phyloP scores from a whole-genome alignment of 257 asterid genomes.

The Coffea eugenioides region DNA sequence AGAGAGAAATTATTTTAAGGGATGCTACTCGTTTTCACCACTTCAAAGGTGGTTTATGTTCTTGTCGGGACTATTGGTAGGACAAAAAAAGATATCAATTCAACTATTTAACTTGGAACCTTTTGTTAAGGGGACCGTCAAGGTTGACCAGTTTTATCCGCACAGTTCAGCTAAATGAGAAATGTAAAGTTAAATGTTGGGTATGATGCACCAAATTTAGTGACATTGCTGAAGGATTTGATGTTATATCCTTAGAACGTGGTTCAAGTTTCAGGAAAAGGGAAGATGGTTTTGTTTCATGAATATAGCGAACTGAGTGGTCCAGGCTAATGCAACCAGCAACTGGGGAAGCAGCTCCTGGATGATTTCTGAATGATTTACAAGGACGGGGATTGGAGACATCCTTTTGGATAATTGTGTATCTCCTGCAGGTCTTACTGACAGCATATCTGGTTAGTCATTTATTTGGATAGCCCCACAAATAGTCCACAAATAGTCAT shows the following conservation, averaged over 20 bases:
- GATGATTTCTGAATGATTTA: background rate
- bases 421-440: background rate
- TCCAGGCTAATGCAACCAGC: background rate
- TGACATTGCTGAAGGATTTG: background rate
- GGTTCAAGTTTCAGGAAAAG: background rate
- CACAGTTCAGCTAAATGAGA: background rate
- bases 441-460: background rate
- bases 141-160: background rate
- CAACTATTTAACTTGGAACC: background rate
- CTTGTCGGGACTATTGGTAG: slow-evolving; percentile 80
- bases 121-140: background rate
- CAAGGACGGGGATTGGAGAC: background rate
- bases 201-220: background rate
- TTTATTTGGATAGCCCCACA: background rate
- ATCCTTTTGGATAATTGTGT: background rate
- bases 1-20: slow-evolving; percentile 65
- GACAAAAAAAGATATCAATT: background rate
- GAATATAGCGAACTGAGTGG: background rate
- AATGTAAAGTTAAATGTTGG: background rate
- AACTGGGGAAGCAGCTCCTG: background rate
- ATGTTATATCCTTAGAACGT: background rate
- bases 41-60: slow-evolving; percentile 67
- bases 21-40: slow-evolving; percentile 89
- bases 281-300: background rate
- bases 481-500: too few species aligned